phyloP scores from a whole-genome alignment of 352 stramenopile genomes.

The Discostella stelligera region DNA sequence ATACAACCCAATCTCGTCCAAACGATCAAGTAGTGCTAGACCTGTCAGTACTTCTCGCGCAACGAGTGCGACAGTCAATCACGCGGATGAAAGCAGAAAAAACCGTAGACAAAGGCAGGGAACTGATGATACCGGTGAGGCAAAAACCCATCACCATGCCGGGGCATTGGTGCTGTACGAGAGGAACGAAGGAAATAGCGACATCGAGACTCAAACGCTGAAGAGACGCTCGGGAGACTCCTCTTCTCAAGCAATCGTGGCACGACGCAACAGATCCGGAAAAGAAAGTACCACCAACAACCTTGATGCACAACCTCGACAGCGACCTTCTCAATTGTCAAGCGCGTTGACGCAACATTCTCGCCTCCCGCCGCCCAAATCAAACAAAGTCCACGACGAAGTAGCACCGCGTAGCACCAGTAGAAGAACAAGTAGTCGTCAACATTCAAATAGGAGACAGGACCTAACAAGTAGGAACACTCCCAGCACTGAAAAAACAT shows the following conservation, averaged over 20 bases:
- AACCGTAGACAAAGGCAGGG: neutral
- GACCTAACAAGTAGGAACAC: neutral
- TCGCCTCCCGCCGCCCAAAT: neutral
- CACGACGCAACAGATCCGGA: neutral
- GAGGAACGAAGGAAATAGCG: neutral
- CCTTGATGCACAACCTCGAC: neutral
- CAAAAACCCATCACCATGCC: neutral
- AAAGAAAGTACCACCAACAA: neutral
- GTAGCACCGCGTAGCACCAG: neutral
- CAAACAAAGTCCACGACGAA: neutral
- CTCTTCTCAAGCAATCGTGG: neutral
- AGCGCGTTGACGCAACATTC: neutral
- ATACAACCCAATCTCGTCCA: too few relatives aligned
- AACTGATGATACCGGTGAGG: neutral
- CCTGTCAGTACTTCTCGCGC: too few relatives aligned
- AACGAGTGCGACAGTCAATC: too few relatives aligned
- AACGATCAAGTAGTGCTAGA: too few relatives aligned
- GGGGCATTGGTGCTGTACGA: constrained; percentile 1
- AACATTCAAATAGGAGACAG: neutral
- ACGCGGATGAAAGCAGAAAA: too few relatives aligned
- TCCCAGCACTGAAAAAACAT: neutral
- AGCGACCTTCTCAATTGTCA: neutral
- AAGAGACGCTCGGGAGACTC: neutral
- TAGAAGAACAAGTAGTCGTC: neutral
- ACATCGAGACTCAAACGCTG: neutral